Base-by-base conservation (phyloP, 345 rosid genomes). In the Corchorus olitorius region DNA sequence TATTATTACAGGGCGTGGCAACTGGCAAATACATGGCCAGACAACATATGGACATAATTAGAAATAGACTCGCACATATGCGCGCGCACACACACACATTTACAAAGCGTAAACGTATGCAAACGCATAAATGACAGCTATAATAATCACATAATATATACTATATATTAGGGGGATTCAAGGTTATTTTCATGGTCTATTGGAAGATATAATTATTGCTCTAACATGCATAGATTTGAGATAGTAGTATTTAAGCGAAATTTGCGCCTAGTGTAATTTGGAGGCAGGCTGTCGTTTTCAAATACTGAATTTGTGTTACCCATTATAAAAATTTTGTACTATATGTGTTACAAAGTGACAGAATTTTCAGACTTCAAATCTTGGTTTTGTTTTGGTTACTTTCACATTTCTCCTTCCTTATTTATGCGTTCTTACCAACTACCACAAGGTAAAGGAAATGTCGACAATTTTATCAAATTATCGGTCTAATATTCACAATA, bases 261-360 rank as follows among this genome's bases (percentile, higher is more conserved):
- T 50, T 70, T 70, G 74, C 74, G 74, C 74, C 60, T 2, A 70
- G 45, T 70, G 60, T 70, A 70, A 34, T 70, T 70, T 52, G 74
- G 48, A 66, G 71, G 71, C 71, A 20, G 37, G 53, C 33, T 20
- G 70, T 65, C 70, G 10, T 65, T 65, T 41, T 65, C 70, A 11
- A 11, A 10, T 65, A 65, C n/a, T 66, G 71, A 46, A 11, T 66
- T 66, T 66, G 10, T 66, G 71, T 45, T 45, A 20, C 37, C 54
- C 54, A 66, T 46, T 66, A 66, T 5, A 66, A 19, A 39, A 27
- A 27, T 27, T 39, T 20, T 66, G 54, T 66, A 45, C 37, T 4
- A 46, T 66, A 7, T 41, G 70, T 65, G 43, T 20, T 27, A 39
- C 37, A 45, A 20, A 45, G 45, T 17, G 27, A 33, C 15, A 16